These are phyloP conservation scores for Shiraia bambusicola DNA, from an alignment of 2,329 filamentous ascomycete species.

Conservation along the genomic window DNA sequence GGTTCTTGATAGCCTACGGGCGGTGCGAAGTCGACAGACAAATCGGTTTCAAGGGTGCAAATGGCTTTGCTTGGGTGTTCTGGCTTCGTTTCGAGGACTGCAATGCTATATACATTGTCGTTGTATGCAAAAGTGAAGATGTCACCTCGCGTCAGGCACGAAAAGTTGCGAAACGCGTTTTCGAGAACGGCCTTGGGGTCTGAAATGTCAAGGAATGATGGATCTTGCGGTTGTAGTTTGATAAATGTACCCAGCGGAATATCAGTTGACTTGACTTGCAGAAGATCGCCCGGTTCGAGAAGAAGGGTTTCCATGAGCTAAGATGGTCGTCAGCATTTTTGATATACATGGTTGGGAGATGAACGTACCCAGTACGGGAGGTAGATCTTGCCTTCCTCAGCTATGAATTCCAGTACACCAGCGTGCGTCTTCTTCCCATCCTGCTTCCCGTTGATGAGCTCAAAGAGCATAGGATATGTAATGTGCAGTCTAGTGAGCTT, in stretches of 20 bases:
- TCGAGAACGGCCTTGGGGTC: slow-evolving; percentile 97
- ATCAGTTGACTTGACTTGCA: slow-evolving; percentile 94
- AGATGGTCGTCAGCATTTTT: slow-evolving; percentile 11
- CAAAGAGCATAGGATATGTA: slow-evolving; percentile 95
- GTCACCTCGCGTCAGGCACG: slow-evolving; percentile 88
- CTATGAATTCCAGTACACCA: slow-evolving; percentile 95
- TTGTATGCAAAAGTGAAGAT: slow-evolving; percentile 97
- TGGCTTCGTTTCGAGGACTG: slow-evolving; percentile 90
- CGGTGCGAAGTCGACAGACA: slow-evolving; percentile 92
- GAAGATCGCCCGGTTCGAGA: slow-evolving; percentile 88
- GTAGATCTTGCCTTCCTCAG: slow-evolving; percentile 95
- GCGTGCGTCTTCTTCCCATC: slow-evolving; percentile 84
- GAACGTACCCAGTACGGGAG: slow-evolving; percentile 81
- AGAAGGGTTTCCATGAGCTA: slow-evolving; percentile 91
- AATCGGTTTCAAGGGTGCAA: slow-evolving; percentile 92
- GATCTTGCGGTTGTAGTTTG: slow-evolving; percentile 93
- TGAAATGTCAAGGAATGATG: slow-evolving; percentile 92
- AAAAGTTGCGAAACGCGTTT: slow-evolving; percentile 94
- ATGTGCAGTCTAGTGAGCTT: slow-evolving; percentile 96
- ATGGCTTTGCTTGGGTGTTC: slow-evolving; percentile 79
- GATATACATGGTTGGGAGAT: not conserved
- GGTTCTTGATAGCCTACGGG: slow-evolving; percentile 94
- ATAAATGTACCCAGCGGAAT: slow-evolving; percentile 88
- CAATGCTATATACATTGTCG: slow-evolving; percentile 88
- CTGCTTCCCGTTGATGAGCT: slow-evolving; percentile 90